Percentiles rank a stretch among this genome's conserved stretches.
phyloP scores from a whole-genome alignment of 73 alveolate genomes.

The Blepharisma japonicum region DNA sequence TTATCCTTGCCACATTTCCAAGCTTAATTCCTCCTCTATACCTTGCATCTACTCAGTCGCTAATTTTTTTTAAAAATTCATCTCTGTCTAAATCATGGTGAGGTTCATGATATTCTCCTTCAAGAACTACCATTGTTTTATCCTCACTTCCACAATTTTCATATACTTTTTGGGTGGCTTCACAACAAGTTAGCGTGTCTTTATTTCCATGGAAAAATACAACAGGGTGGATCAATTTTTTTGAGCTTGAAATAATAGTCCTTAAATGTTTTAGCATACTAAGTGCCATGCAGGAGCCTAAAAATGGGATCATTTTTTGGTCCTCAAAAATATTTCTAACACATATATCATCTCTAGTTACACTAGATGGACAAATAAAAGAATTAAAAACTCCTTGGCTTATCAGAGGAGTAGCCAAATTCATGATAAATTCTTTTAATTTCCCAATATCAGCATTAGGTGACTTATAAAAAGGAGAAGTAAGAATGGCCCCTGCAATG shows the following conservation, averaged over 20 bases:
- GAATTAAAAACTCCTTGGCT: conserved; percentile 9
- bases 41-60: neutral
- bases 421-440: neutral
- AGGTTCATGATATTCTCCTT: conserved; percentile 33
- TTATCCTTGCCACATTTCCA: neutral
- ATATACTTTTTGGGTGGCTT: conserved; percentile 47
- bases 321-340: conserved; percentile 23
- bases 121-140: neutral
- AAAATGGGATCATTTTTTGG: conserved; percentile 27
- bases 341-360: neutral
- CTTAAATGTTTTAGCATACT: conserved; percentile 24
- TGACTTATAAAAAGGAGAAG: conserved; percentile 39
- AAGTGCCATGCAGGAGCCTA: neutral
- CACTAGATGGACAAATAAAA: conserved; percentile 12
- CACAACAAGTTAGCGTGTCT: conserved; percentile 43
- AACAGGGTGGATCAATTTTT: conserved; percentile 37
- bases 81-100: conserved; percentile 37
- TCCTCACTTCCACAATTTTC: conserved; percentile 42
- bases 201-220: conserved; percentile 57
- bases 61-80: neutral
- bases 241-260: conserved; percentile 28
- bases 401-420: neutral
- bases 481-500: conserved; percentile 44
- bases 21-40: neutral
- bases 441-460: neutral